A percentile compares a stretch with the other conserved stretches of the same genome.
phyloP scores from a whole-genome alignment of 2,329 filamentous ascomycete genomes.

The Fusarium chlamydosporum region DNA sequence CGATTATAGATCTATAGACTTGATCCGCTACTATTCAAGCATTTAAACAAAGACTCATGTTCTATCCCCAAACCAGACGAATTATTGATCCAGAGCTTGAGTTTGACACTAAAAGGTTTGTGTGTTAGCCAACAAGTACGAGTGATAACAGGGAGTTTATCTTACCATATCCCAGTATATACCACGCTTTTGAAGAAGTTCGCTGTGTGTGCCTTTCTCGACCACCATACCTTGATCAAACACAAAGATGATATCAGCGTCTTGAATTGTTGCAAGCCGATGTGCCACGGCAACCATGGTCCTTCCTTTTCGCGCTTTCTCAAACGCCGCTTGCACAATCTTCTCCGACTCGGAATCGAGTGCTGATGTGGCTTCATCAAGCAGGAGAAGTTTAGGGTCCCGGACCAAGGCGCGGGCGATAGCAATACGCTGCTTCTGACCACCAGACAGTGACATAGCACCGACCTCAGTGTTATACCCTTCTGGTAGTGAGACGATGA shows the following conservation, averaged over 20 bases:
- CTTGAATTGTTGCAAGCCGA: slow-evolving; percentile 80
- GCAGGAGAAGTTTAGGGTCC: slow-evolving; percentile 73
- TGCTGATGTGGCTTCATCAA: slow-evolving; percentile 80
- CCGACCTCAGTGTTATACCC: slow-evolving; percentile 78
- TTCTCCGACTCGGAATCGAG: slow-evolving; percentile 74
- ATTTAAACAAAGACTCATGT: neutral
- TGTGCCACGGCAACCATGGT: slow-evolving; percentile 84
- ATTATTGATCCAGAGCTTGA: slow-evolving; percentile 35
- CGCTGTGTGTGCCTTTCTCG: slow-evolving; percentile 8
- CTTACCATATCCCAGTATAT: slow-evolving; percentile 28
- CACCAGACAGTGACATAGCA: slow-evolving; percentile 75
- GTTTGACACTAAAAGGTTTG: slow-evolving; percentile 27
- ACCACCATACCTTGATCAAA: slow-evolving; percentile 46
- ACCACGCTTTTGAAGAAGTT: slow-evolving; percentile 5
- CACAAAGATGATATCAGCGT: slow-evolving; percentile 83
- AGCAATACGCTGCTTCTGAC: slow-evolving; percentile 77
- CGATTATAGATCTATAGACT: neutral
- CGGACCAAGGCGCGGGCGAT: slow-evolving; percentile 78
- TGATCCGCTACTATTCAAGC: neutral
- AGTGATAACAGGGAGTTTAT: neutral
- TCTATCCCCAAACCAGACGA: neutral
- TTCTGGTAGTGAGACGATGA: slow-evolving; percentile 75
- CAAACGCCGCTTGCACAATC: slow-evolving; percentile 76
- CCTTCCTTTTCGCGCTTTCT: slow-evolving; percentile 69
- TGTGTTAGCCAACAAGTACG: neutral